A percentile compares a stretch with the other conserved stretches of the same genome.
Evolutionary conservation across 306 rosid species (phyloP).

Genomic region (Gynostemma pentaphyllum): DNA sequence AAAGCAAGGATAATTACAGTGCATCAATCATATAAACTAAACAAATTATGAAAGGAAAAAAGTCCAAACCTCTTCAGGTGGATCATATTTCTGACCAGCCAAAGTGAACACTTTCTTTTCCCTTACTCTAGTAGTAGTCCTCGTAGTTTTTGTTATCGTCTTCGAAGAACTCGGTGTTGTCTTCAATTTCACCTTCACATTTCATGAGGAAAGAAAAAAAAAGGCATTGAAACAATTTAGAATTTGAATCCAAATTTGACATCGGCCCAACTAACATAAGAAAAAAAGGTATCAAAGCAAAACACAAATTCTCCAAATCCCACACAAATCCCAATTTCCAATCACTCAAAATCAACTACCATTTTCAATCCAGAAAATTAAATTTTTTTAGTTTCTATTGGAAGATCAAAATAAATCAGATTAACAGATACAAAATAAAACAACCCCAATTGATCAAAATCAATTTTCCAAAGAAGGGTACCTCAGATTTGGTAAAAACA

Average conservation of each 20-base stretch:
- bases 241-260: neutral
- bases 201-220: conserved; percentile 13
- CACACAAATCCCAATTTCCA: neutral
- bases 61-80: conserved; percentile 77
- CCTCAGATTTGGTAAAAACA: conserved; percentile 49
- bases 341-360: conserved; percentile 5
- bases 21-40: conserved; percentile 10
- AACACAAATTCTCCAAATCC: neutral
- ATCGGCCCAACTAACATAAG: neutral
- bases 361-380: conserved; percentile 3
- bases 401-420: neutral
- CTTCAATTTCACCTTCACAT: conserved; percentile 62
- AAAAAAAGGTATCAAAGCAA: neutral
- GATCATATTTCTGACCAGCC: conserved; percentile 85
- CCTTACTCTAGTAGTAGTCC: conserved; percentile 38
- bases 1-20: conserved; percentile 8
- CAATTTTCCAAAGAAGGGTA: conserved; percentile 12
- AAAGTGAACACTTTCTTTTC: conserved; percentile 71
- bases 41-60: conserved; percentile 5
- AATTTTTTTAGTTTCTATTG: neutral
- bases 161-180: conserved; percentile 30
- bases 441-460: conserved; percentile 1
- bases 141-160: conserved; percentile 17
- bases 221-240: neutral
- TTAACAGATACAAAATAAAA: neutral